Evolutionary conservation across 768 basidiomycete genomes (phyloP).

Genomic region (Suillus bovinus): DNA sequence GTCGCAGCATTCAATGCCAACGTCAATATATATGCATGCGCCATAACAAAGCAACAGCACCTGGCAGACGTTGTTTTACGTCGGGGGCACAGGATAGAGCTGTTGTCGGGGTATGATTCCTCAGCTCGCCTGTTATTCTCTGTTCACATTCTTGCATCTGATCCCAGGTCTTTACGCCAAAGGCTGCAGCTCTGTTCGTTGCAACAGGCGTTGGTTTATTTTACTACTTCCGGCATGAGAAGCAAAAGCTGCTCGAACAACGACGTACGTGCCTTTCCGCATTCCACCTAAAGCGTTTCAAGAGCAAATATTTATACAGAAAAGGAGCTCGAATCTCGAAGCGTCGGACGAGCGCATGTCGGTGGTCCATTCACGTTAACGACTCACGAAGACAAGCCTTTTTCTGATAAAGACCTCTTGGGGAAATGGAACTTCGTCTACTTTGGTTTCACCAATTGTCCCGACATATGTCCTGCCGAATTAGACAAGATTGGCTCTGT

Average conservation of each 20-base stretch:
- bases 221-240: conserved; percentile 89
- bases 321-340: conserved; percentile 69
- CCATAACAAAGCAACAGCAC: background rate
- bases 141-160: background rate
- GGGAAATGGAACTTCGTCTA: conserved; percentile 93
- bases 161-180: conserved; percentile 86
- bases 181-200: conserved; percentile 82
- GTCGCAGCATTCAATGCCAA: background rate
- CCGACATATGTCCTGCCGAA: conserved; percentile 98
- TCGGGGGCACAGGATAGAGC: conserved; percentile 34
- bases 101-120: conserved; percentile 33
- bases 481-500: conserved; percentile 90
- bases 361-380: conserved; percentile 88
- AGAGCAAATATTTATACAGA: conserved; percentile 41
- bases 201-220: conserved; percentile 78
- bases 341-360: conserved; percentile 82
- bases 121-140: background rate
- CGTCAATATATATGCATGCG: background rate
- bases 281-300: background rate
- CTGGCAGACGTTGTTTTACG: conserved; percentile 2
- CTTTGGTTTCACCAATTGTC: conserved; percentile 99
- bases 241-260: conserved; percentile 71
- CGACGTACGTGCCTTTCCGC: conserved; percentile 51
- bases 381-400: conserved; percentile 63
- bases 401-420: conserved; percentile 80